Base-by-base conservation (phyloP, 164 flowering plant species). In the Chimonanthus praecox region DNA sequence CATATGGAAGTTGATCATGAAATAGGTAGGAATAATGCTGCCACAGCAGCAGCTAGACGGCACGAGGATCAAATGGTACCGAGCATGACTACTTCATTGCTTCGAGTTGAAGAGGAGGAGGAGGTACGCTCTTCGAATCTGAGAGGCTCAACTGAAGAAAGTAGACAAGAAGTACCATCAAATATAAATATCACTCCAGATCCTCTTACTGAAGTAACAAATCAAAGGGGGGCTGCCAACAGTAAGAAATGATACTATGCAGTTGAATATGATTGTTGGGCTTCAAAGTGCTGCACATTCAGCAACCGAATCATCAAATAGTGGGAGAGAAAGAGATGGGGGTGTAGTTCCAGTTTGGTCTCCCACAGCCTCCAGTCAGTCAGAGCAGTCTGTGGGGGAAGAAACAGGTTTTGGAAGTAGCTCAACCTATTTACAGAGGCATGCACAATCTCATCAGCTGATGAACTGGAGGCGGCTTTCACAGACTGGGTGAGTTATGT, bases 341-440 rank as follows among this genome's bases (percentile, higher is more conserved):
- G 94, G 90, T 16, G 81, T 92, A 1, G 99, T 92, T 80, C 99
- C 98, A 45, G 98, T 89, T 69, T 95, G 98, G 99, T 92, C 97
- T 69, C 97, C 97, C 13, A 75, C 95, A 65, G 64, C 79, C 75
- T 81, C 97, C n/a, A 85, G 83, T 72, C 90, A 78, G 72, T 79
- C 97, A 5, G 94, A 90, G 72, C 97, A 87, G 81, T 87, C 76
- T 69, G 82, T 69, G 20, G 84, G 82, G 47, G 99, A 94, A 44
- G 97, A 94, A 66, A 85, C 82, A 76, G 88, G 88, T 45, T 82
- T 85, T 48, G 91, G 84, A 33, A 73, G 85, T 16, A 82, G 83
- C 80, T 85, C 93, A 47, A 78, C 97, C 66, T 91, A 85, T 82
- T 83, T 92, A 85, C 94, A 85, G 74, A 89, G 90, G 81, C 97